A percentile compares a stretch with the other conserved stretches of the same genome.
phyloP scores from a whole-genome alignment of 495 filamentous ascomycete genomes.

The Hypoxylon rickii region DNA sequence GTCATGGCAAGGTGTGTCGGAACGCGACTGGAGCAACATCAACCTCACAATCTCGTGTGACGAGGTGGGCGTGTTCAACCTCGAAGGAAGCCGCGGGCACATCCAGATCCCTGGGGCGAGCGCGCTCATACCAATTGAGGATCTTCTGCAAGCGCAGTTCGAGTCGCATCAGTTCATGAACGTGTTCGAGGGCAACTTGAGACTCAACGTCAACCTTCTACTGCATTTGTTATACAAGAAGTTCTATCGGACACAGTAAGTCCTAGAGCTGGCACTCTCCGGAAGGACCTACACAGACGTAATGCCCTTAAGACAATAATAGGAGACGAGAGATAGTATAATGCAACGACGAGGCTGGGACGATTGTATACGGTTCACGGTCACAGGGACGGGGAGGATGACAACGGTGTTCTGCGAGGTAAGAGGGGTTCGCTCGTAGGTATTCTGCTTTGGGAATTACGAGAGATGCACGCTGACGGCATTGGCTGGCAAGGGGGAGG shows the following conservation, averaged over 20 bases:
- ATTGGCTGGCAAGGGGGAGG: conserved; percentile 16
- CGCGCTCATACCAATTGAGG: conserved; percentile 87
- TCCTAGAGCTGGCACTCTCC: conserved; percentile 10
- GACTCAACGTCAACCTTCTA: conserved; percentile 93
- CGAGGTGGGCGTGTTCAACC: conserved; percentile 89
- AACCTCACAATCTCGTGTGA: conserved; percentile 94
- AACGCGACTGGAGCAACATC: conserved; percentile 87
- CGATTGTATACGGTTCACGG: conserved; percentile 17
- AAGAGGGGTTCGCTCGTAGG: conserved; percentile 5
- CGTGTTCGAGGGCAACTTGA: conserved; percentile 84
- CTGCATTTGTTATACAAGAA: conserved; percentile 97
- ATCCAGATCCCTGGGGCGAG: conserved; percentile 96
- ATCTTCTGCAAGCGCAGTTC: conserved; percentile 94
- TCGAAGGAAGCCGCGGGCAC: conserved; percentile 89
- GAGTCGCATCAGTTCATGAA: conserved; percentile 94
- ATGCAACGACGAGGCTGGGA: conserved; percentile 11
- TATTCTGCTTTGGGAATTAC: conserved; percentile 5
- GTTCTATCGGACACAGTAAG: conserved; percentile 84
- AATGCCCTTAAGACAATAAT: background rate
- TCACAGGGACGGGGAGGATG: conserved; percentile 11
- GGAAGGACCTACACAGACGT: background rate
- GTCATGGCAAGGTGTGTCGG: conserved; percentile 79
- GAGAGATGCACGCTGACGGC: conserved; percentile 11
- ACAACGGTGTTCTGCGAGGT: conserved; percentile 24
- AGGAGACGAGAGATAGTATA: background rate